Evolutionary conservation across 768 basidiomycete genomes (phyloP).

Genomic region (Antrodiella citrinella): DNA sequence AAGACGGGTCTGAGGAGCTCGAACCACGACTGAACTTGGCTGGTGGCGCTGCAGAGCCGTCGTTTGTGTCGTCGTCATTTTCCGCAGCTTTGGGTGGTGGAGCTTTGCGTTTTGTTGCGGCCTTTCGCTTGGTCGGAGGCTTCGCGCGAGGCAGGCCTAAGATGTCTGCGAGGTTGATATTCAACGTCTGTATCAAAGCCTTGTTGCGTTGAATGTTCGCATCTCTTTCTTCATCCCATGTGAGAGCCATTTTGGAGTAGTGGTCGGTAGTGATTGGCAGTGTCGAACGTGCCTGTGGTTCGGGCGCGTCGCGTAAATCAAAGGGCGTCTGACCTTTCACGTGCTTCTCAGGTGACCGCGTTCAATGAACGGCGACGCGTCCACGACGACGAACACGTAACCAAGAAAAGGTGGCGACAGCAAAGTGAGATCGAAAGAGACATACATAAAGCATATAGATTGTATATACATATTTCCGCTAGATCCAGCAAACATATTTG

Average conservation of each 20-base stretch:
- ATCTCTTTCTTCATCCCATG: conserved; percentile 26
- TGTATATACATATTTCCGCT: too few relatives aligned
- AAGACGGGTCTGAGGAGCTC: conserved; percentile 8
- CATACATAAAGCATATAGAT: too few relatives aligned
- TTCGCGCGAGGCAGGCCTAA: conserved; percentile 40
- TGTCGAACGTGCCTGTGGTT: not conserved
- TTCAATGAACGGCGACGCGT: too few relatives aligned
- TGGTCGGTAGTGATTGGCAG: not conserved
- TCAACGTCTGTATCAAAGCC: conserved; percentile 31
- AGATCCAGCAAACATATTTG: too few relatives aligned
- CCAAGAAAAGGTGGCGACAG: too few relatives aligned
- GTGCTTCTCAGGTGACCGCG: conserved; percentile 11
- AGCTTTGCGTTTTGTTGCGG: conserved; percentile 21
- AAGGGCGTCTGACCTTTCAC: not conserved
- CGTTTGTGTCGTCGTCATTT: conserved; percentile 16
- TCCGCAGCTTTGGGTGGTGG: conserved; percentile 17
- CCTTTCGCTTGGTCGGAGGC: conserved; percentile 30
- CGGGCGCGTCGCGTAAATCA: too few relatives aligned
- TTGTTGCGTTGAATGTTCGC: conserved; percentile 36
- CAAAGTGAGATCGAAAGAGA: too few relatives aligned
- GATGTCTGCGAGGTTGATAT: conserved; percentile 28
- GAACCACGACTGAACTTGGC: conserved; percentile 12
- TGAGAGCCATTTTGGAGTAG: not conserved
- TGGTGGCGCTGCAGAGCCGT: not conserved
- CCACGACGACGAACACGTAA: too few relatives aligned